Percentiles rank a stretch among this genome's conserved stretches.
phyloP scores from a whole-genome alignment of 352 stramenopile genomes.

The Phytophthora pinifolia region DNA sequence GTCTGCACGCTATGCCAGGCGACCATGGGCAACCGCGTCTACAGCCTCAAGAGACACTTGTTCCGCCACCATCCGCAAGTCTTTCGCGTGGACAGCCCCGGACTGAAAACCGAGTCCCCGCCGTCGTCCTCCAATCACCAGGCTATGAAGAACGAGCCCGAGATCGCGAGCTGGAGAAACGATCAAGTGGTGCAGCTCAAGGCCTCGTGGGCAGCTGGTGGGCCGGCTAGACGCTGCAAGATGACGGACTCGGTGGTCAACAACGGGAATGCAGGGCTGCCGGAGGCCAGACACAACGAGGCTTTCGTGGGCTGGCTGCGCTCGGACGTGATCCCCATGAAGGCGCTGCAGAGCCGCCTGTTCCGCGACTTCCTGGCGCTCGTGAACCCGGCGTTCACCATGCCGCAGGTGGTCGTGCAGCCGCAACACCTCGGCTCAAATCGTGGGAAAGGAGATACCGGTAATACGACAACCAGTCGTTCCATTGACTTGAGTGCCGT shows the following conservation, averaged over 20 bases:
- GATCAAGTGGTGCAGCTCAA: constrained; percentile 29
- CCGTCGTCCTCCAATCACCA: constrained; percentile 14
- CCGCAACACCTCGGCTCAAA: too few species aligned
- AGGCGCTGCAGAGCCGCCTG: constrained; percentile 34
- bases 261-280: background rate
- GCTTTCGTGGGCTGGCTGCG: constrained; percentile 47
- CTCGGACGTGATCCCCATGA: constrained; percentile 49
- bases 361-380: constrained; percentile 41
- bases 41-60: constrained; percentile 52
- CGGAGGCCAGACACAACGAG: constrained; percentile 24
- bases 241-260: constrained; percentile 12
- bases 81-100: constrained; percentile 34
- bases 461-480: constrained; percentile 17
- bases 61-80: constrained; percentile 47
- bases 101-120: constrained; percentile 16
- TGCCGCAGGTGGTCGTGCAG: constrained; percentile 40
- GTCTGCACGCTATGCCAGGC: constrained; percentile 51
- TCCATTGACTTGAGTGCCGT: constrained; percentile 18
- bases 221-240: constrained; percentile 26
- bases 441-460: too few species aligned
- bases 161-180: constrained; percentile 8
- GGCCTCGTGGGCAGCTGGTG: constrained; percentile 11
- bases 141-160: constrained; percentile 19
- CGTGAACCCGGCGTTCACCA: constrained; percentile 42
- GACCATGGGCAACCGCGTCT: constrained; percentile 44